Conservation (phyloP, 257 asterid species). For the Solanum neorickii region DNA sequence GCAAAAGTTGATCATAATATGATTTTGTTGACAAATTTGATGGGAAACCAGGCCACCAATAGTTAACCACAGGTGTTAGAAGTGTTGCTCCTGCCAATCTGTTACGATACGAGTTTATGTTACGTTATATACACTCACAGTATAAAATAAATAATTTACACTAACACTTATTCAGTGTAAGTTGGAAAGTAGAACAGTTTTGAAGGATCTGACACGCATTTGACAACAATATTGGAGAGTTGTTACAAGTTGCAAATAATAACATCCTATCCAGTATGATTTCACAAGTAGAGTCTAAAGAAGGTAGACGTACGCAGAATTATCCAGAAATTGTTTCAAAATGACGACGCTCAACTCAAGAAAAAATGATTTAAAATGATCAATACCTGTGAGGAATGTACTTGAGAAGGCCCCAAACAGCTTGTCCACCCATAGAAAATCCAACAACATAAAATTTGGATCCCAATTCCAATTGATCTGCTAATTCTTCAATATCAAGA, state of each 20-base stretch:
- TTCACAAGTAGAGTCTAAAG: fast-evolving
- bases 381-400: not conserved
- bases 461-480: not conserved
- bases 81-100: not conserved
- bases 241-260: not conserved
- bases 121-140: not conserved
- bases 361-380: not conserved
- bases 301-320: not conserved
- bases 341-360: not conserved
- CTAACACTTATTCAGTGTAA: fast-evolving
- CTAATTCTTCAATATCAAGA: not conserved
- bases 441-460: not conserved
- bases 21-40: not conserved
- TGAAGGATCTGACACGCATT: not conserved
- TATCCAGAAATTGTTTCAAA: not conserved
- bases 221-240: fast-evolving
- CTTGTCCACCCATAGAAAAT: not conserved
- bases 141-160: not conserved
- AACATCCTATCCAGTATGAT: not conserved
- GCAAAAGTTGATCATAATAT: not conserved
- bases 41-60: not conserved
- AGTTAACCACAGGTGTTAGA: not conserved
- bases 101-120: not conserved
- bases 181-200: not conserved
- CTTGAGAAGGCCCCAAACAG: not conserved